phyloP scores from a whole-genome alignment of 805 yeast species.

The Tanozyma kutaoensis region DNA sequence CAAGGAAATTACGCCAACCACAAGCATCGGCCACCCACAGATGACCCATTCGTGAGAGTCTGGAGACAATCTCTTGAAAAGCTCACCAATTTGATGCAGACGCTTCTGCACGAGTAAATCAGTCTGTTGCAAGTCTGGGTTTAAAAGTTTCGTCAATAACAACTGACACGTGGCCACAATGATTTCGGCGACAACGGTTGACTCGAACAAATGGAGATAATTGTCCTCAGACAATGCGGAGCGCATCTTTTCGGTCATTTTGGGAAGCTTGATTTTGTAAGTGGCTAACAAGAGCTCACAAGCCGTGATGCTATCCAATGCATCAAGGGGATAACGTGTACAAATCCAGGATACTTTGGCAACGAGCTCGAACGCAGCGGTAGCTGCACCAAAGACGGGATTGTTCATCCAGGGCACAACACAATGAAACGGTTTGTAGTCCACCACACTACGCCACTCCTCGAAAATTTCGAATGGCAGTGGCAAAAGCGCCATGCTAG shows the following conservation, averaged over 20 bases:
- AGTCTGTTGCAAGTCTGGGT: not conserved
- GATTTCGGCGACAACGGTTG: constrained; percentile 1
- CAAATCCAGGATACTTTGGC: constrained; percentile 26
- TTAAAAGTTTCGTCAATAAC: not conserved
- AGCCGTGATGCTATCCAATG: not conserved
- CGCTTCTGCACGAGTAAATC: not conserved
- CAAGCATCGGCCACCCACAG: constrained; percentile 1
- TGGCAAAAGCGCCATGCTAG: constrained; percentile 17
- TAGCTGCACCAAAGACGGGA: constrained; percentile 25
- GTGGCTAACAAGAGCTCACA: constrained; percentile 2
- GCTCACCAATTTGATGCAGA: not conserved
- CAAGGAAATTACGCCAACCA: constrained; percentile 1
- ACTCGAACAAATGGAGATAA: constrained; percentile 4
- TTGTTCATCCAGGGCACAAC: constrained; percentile 30
- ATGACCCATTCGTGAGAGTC: constrained; percentile 1
- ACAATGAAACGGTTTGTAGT: constrained; percentile 9
- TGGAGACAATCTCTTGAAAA: not conserved
- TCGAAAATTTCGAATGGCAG: constrained; percentile 23
- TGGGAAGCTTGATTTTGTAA: constrained; percentile 1
- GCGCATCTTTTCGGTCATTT: constrained; percentile 1
- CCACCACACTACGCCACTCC: constrained; percentile 1
- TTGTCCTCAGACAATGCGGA: constrained; percentile 1
- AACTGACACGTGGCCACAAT: not conserved
- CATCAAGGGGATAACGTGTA: constrained; percentile 5
- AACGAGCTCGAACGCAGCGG: constrained; percentile 20